Evolutionary conservation across 306 rosid species (phyloP).

Genomic region (Cicer bijugum): DNA sequence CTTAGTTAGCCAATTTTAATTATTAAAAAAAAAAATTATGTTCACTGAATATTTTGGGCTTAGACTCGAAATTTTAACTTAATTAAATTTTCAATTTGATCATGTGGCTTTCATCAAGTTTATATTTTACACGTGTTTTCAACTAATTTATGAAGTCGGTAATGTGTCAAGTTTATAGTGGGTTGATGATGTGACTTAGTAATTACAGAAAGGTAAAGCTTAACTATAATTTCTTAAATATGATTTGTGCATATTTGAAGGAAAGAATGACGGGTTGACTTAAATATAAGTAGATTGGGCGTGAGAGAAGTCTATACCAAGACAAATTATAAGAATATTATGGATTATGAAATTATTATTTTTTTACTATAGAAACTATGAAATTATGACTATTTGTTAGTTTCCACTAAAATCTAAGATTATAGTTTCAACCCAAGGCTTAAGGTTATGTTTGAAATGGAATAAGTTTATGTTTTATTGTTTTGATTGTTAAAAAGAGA

Average conservation of each 20-base stretch:
- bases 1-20: background rate
- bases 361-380: background rate
- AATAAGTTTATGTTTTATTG: no score
- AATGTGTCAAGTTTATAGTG: background rate
- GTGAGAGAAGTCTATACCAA: background rate
- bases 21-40: background rate
- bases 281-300: background rate
- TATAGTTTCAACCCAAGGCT: background rate
- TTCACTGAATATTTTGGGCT: background rate
- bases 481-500: no score
- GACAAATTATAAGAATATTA: background rate
- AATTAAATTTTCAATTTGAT: no score
- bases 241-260: slow-evolving; percentile 12
- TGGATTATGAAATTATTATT: background rate
- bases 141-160: background rate
- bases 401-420: background rate
- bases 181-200: background rate
- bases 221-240: background rate
- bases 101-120: background rate
- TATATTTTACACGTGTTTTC: background rate
- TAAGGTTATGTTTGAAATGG: background rate
- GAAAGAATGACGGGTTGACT: background rate
- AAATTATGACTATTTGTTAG: background rate
- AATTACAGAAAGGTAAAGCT: background rate
- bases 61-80: background rate